Base-by-base conservation (phyloP, 148 eudicot genomes). In the Nepenthes gracilis region DNA sequence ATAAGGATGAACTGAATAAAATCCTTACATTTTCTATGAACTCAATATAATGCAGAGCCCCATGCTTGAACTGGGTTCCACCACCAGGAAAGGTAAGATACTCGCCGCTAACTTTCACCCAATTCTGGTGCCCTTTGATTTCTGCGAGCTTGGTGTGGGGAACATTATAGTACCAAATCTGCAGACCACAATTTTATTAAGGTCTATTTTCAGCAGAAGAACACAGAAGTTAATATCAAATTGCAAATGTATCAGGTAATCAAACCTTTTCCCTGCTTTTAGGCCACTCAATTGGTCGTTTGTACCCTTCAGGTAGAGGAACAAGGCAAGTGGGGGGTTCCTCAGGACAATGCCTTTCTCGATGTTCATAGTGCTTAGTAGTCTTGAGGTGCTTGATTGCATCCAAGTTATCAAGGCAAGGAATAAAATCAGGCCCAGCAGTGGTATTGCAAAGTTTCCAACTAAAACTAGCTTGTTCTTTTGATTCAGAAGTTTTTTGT, bases 291-390 rank as follows among this genome's bases (percentile, higher is more conserved):
- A 90, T 74, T 13, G 95, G 55, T 54, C 78, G 85, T 68, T 74
- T 85, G 72, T 90, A 90, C 57, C 97, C 95, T 66, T 90, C 80
- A 32, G 97, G 97, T 32, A 90, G 81, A 64, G 95, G 85, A 75
- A 90, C 88, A 72, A 90, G 97, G 75, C 97, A 90, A n/a, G 88
- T 86, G 33, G 97, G 97, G 1, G 91, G 80, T 51, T 79, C 81
- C 9, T 80, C 77, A 4, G 97, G 97, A 63, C 97, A 90, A 69
- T 90, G 97, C 73, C 97, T 86, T 73, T 90, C 97, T 62, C 95
- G 76, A 65, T 90, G 97, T 70, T 90, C 86, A 72, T 84, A 90
- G 71, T 90, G 97, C 80, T 86, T 86, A 56, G 95, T 90, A 60
- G 78, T 67, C 55, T 64, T 64, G 50, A 90, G 95, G 38, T 73